A percentile compares a stretch with the other conserved stretches of the same genome.
These are phyloP conservation scores for Elongisporangium senticosum DNA, from an alignment of 352 stramenopile species.

Conservation along the genomic window DNA sequence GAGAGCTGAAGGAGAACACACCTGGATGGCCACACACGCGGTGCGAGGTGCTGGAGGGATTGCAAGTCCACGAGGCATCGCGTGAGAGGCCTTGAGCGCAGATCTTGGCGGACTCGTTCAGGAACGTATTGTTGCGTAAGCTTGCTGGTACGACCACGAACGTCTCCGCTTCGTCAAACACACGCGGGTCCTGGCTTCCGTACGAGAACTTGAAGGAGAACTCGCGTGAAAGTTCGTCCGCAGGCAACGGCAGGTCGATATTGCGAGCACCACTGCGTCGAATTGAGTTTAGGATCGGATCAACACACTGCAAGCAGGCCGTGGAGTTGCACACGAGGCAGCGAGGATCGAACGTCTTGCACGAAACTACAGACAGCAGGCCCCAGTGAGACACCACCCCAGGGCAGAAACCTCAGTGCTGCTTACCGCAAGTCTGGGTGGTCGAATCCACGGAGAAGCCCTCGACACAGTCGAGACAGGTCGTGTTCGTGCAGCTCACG, in stretches of 20 bases:
- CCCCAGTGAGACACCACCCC: not conserved
- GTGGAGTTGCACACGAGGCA: conserved; percentile 82
- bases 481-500: conserved; percentile 68
- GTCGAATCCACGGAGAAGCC: conserved; percentile 79
- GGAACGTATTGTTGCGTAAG: conserved; percentile 3
- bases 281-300: conserved; percentile 89
- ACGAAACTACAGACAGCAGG: conserved; percentile 42
- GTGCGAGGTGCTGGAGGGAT: conserved; percentile 46
- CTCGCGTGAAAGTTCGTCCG: conserved; percentile 87
- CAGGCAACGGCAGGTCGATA: conserved; percentile 63
- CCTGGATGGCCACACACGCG: conserved; percentile 88
- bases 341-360: conserved; percentile 85
- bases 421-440: conserved; percentile 65
- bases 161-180: conserved; percentile 91
- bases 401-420: not conserved
- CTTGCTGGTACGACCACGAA: conserved; percentile 47
- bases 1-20: conserved; percentile 84
- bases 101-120: conserved; percentile 55
- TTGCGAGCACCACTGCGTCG: conserved; percentile 79
- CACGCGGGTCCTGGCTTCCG: conserved; percentile 78
- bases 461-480: conserved; percentile 82
- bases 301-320: conserved; percentile 84
- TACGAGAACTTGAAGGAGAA: conserved; percentile 90
- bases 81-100: conserved; percentile 51
- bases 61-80: conserved; percentile 71